Evolutionary conservation across 1,284 basidiomycete genomes (phyloP).

Genomic region (Mycena citricolor): DNA sequence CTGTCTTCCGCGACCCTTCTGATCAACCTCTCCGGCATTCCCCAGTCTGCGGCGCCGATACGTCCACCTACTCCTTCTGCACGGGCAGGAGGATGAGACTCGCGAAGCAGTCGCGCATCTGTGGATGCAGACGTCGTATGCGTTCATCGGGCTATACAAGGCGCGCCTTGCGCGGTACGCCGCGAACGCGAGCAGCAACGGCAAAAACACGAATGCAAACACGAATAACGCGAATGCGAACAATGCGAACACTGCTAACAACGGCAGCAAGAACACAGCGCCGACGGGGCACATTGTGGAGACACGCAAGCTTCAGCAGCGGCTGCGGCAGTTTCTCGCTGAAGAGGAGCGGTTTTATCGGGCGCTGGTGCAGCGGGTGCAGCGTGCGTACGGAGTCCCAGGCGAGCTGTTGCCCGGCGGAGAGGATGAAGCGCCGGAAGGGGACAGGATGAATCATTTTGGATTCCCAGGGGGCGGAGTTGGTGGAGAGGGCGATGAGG

Average conservation of each 20-base stretch:
- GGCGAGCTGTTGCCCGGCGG: constrained; percentile 46
- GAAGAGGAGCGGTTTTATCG: constrained; percentile 90
- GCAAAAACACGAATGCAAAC: constrained; percentile 20
- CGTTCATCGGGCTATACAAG: constrained; percentile 84
- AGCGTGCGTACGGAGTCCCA: constrained; percentile 53
- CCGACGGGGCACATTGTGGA: constrained; percentile 70
- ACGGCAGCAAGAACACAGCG: constrained; percentile 30
- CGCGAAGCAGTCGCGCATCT: constrained; percentile 81
- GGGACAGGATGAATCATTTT: constrained; percentile 45
- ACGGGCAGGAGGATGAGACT: constrained; percentile 74
- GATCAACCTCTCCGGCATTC: constrained; percentile 5
- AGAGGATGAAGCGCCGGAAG: constrained; percentile 11
- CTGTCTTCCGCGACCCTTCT: constrained; percentile 2
- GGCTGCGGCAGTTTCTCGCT: constrained; percentile 83
- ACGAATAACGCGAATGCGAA: no score
- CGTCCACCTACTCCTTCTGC: constrained; percentile 70
- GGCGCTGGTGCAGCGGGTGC: constrained; percentile 70
- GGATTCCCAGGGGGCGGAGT: constrained; percentile 55
- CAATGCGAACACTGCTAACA: constrained; percentile 36
- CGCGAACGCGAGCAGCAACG: no score
- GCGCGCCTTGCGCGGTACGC: constrained; percentile 57
- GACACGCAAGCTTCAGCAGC: constrained; percentile 80
- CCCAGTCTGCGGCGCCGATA: constrained; percentile 75
- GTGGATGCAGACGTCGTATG: constrained; percentile 92
- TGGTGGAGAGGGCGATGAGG: constrained; percentile 34